These are phyloP conservation scores for Powellomyces hirtus DNA, from an alignment of 192 early-diverging fungal genomes.

Conservation along the genomic window DNA sequence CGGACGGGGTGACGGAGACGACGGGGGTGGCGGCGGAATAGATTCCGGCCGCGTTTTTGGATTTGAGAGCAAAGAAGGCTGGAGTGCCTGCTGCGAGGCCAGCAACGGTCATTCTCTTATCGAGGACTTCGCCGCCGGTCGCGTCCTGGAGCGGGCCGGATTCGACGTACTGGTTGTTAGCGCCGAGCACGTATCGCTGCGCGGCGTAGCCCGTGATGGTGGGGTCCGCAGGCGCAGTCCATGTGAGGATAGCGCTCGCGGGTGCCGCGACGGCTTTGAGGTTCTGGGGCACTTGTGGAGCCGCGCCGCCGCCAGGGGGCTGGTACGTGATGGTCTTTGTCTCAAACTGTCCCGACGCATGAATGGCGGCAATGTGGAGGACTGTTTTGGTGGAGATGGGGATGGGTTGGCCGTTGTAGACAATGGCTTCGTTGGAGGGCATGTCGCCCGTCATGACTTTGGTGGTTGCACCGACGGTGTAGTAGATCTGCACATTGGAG, in stretches of 20 bases:
- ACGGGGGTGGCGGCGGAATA: not conserved
- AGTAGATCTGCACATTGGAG: conserved; percentile 8
- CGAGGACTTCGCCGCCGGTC: conserved; percentile 1
- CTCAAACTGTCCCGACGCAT: not conserved
- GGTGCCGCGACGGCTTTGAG: not conserved
- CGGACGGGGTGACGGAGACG: not conserved
- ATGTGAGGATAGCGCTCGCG: not conserved
- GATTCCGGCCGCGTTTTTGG: not conserved
- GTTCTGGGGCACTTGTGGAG: not conserved
- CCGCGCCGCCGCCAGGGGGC: not conserved
- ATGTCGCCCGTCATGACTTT: not conserved
- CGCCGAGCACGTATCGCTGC: not conserved
- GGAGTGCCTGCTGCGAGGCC: not conserved
- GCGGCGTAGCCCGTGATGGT: conserved; percentile 4
- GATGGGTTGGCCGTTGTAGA: conserved; percentile 5
- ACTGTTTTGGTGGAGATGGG: not conserved
- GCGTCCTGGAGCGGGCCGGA: not conserved
- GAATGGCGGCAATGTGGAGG: conserved; percentile 7
- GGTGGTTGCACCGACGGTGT: too few relatives aligned
- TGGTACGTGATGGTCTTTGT: not conserved
- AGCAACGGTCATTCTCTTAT: not conserved
- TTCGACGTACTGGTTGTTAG: not conserved
- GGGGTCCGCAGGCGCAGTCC: conserved; percentile 5
- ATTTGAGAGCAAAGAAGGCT: not conserved
- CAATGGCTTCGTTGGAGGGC: conserved; percentile 1